Percentiles rank a stretch among this genome's conserved stretches.
These are phyloP conservation scores for Colletotrichum sp. DNA, from an alignment of 2,329 filamentous ascomycete genomes.

Conservation along the genomic window DNA sequence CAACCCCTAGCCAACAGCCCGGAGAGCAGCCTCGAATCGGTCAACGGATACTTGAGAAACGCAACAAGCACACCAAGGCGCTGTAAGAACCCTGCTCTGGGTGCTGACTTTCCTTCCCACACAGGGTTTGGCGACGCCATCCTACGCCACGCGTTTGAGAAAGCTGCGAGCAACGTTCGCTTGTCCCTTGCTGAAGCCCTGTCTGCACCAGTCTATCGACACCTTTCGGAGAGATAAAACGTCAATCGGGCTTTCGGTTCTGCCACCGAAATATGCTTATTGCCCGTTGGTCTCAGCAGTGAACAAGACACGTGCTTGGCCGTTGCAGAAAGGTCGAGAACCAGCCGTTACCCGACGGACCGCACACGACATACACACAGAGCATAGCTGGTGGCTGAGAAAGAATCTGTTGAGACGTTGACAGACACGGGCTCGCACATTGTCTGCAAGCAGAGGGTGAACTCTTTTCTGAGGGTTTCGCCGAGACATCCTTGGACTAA, in stretches of 20 bases:
- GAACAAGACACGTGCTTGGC: not conserved
- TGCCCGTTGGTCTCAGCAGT: slow-evolving; percentile 3
- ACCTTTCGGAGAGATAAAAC: slow-evolving; percentile 36
- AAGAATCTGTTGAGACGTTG: not conserved
- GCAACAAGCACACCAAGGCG: not conserved
- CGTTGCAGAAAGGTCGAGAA: slow-evolving; percentile 10
- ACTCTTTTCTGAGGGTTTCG: not conserved
- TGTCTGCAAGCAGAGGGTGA: not conserved
- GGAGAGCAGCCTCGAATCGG: slow-evolving; percentile 23
- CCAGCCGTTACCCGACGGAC: not conserved
- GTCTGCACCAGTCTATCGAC: slow-evolving; percentile 28
- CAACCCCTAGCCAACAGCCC: slow-evolving; percentile 20
- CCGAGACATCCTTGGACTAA: not conserved
- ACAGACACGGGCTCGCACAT: not conserved
- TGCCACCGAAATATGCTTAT: slow-evolving; percentile 18
- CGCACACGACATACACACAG: not conserved
- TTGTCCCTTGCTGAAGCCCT: not conserved
- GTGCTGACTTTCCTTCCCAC: not conserved
- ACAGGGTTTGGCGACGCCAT: slow-evolving; percentile 5
- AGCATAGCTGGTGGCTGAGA: not conserved
- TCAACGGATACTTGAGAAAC: not conserved
- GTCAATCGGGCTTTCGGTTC: slow-evolving; percentile 11
- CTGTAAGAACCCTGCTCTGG: not conserved
- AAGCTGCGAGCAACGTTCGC: slow-evolving; percentile 2
- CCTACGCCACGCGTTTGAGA: slow-evolving; percentile 23